Conservation (phyloP, 768 basidiomycete genomes). For the Russula vinacea region DNA sequence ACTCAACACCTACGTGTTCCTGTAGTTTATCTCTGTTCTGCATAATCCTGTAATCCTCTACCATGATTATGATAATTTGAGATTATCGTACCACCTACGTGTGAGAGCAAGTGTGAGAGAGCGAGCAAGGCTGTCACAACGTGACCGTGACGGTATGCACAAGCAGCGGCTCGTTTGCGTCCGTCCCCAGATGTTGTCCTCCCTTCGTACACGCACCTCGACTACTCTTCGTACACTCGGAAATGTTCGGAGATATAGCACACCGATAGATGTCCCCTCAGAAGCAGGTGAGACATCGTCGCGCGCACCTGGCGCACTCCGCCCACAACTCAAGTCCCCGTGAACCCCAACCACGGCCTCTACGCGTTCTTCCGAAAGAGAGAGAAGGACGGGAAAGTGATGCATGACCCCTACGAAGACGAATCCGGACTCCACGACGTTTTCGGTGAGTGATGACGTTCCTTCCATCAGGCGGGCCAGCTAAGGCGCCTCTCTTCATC, state of each 20-base stretch:
- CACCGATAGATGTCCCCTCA: slow-evolving; percentile 14
- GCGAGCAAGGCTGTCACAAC: no score
- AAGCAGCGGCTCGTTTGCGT: no score
- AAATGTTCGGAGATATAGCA: slow-evolving; percentile 20
- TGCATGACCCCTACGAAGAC: slow-evolving; percentile 49
- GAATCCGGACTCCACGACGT: slow-evolving; percentile 35
- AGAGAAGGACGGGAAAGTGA: slow-evolving; percentile 47
- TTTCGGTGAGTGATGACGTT: slow-evolving; percentile 38
- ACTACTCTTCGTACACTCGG: slow-evolving; percentile 4
- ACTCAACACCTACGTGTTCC: slow-evolving; percentile 2
- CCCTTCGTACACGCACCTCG: slow-evolving; percentile 16
- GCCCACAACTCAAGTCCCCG: slow-evolving; percentile 45
- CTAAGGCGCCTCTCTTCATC: slow-evolving; percentile 10
- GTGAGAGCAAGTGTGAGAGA: no score
- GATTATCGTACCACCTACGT: not conserved
- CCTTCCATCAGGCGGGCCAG: not conserved
- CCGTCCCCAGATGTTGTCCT: slow-evolving; percentile 17
- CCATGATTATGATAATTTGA: not conserved
- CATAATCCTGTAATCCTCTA: not conserved
- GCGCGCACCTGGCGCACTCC: slow-evolving; percentile 34
- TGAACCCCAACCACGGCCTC: slow-evolving; percentile 67
- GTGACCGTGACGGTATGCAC: no score
- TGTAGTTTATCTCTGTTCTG: not conserved
- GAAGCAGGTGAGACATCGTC: not conserved
- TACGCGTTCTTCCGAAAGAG: slow-evolving; percentile 72